Conservation (phyloP, 768 basidiomycete species). For the Leccinum subgranulosum region DNA sequence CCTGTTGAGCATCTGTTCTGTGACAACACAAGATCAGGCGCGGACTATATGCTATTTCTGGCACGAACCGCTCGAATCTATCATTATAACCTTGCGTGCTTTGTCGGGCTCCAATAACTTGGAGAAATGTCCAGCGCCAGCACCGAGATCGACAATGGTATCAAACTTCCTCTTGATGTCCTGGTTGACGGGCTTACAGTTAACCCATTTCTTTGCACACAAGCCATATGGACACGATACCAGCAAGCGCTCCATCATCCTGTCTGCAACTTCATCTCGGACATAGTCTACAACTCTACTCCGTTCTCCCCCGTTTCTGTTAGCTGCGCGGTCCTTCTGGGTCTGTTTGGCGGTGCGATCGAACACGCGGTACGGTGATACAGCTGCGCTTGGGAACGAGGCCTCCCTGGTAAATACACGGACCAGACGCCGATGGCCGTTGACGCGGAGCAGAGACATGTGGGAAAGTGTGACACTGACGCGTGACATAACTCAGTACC, state of each 20-base stretch:
- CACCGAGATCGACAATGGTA: conserved; percentile 81
- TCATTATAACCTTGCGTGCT: conserved; percentile 72
- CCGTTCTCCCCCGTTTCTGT: conserved; percentile 49
- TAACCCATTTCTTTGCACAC: not conserved
- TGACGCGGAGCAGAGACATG: conserved; percentile 12
- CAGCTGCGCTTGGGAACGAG: conserved; percentile 34
- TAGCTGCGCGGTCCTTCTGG: conserved; percentile 75
- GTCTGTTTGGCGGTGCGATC: conserved; percentile 74
- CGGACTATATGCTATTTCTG: not conserved
- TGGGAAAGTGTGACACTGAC: conserved; percentile 17
- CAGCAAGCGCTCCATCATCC: conserved; percentile 86
- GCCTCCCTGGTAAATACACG: conserved; percentile 52
- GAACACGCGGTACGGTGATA: conserved; percentile 71
- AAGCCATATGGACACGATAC: conserved; percentile 39
- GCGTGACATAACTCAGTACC: conserved; percentile 10
- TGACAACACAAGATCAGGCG: conserved; percentile 4
- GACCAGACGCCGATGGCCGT: conserved; percentile 10
- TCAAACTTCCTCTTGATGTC: conserved; percentile 87
- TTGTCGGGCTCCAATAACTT: conserved; percentile 70
- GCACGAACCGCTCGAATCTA: conserved; percentile 79
- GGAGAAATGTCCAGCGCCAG: conserved; percentile 90
- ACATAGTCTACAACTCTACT: conserved; percentile 90
- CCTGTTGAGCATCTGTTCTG: conserved; percentile 69
- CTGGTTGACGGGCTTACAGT: conserved; percentile 38
- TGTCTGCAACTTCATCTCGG: conserved; percentile 84